A percentile compares a stretch with the other conserved stretches of the same genome.
phyloP scores from a whole-genome alignment of 768 basidiomycete genomes.

The Pleurotus platypus region DNA sequence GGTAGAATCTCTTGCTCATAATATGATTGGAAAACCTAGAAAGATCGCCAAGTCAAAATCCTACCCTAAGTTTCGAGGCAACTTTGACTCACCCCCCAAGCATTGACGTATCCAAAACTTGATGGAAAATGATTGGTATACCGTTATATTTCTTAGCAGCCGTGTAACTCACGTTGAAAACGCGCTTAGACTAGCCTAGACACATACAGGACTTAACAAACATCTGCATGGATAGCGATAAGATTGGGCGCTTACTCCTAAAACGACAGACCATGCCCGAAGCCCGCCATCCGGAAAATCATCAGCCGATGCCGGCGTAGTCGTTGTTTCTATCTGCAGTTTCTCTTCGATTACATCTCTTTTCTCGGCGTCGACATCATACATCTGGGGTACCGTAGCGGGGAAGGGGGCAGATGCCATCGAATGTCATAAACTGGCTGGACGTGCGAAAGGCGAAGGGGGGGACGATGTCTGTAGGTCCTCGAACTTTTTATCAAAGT shows the following conservation, averaged over 20 bases:
- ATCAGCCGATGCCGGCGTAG: not conserved
- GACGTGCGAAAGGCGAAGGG: not conserved
- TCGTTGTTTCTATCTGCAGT: not conserved
- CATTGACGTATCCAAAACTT: conserved; percentile 53
- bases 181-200: conserved; percentile 20
- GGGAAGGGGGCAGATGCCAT: not conserved
- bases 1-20: conserved; percentile 46
- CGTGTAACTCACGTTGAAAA: conserved; percentile 34
- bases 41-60: not conserved
- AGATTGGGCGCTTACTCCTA: conserved; percentile 28
- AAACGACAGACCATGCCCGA: conserved; percentile 37
- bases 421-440: not conserved
- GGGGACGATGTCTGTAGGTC: not conserved
- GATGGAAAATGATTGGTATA: not conserved
- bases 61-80: too few species aligned
- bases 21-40: conserved; percentile 57
- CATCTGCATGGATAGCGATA: not conserved
- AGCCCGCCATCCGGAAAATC: conserved; percentile 36
- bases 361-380: too few species aligned
- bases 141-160: too few species aligned
- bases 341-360: not conserved
- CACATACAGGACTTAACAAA: not conserved
- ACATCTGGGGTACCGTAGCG: too few species aligned
- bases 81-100: conserved; percentile 47
- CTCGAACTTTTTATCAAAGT: too few species aligned